Conservation (phyloP, 208 protist species). For the Wallacemonas sp. region DNA sequence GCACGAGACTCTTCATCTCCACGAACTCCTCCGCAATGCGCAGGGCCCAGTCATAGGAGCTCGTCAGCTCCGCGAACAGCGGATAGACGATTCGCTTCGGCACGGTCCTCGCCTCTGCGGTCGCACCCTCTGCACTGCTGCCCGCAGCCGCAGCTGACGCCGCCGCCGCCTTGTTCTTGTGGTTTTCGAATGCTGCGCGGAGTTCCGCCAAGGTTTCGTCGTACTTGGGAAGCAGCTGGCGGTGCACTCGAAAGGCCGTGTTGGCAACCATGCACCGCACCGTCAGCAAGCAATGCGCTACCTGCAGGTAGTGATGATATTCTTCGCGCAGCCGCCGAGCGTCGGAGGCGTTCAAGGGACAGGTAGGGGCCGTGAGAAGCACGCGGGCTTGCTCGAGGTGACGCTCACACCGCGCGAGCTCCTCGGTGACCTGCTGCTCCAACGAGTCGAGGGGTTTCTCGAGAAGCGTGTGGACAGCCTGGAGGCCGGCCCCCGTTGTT, state of each 20-base stretch:
- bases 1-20: slow-evolving; percentile 48
- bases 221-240: slow-evolving; percentile 44
- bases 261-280: slow-evolving; percentile 43
- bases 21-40: slow-evolving; percentile 50
- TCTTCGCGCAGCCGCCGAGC: slow-evolving; percentile 47
- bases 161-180: not conserved
- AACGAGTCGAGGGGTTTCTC: slow-evolving; percentile 32
- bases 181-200: slow-evolving; percentile 34
- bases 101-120: slow-evolving; percentile 28
- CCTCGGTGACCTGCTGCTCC: slow-evolving; percentile 20
- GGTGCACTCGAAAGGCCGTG: slow-evolving; percentile 31
- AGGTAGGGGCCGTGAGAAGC: slow-evolving; percentile 62
- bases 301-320: slow-evolving; percentile 74
- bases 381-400: slow-evolving; percentile 27
- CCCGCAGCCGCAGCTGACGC: not conserved
- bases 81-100: slow-evolving; percentile 66
- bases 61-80: slow-evolving; percentile 70
- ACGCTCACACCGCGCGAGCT: slow-evolving; percentile 20
- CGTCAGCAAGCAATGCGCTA: slow-evolving; percentile 48
- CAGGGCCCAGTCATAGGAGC: slow-evolving; percentile 55
- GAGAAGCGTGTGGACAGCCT: slow-evolving; percentile 27
- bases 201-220: slow-evolving; percentile 43
- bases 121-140: not conserved
- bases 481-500: slow-evolving; percentile 48
- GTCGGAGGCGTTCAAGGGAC: slow-evolving; percentile 23